Base-by-base conservation (phyloP, 177 flowering plant genomes). In the Vitis hybrid region DNA sequence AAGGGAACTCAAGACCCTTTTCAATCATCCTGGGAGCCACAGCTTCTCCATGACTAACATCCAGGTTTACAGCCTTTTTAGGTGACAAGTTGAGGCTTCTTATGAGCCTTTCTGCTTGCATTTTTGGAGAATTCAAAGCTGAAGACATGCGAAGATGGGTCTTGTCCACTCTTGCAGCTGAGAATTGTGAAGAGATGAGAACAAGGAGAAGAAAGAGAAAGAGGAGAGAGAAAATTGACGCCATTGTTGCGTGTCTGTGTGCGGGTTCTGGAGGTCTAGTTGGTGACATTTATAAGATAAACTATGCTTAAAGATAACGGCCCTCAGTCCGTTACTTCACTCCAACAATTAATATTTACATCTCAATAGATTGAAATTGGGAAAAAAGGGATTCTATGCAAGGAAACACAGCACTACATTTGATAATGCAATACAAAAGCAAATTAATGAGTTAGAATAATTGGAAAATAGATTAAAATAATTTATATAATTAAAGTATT, bases 21-120 rank as follows among this genome's bases (percentile, higher is more conserved):
- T 82, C 85, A 7, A 81, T 80, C 61, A 80, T 21, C 40, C 15
- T 65, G 2, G 63, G 40, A 8, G 49, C 30, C 1, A 21, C 21
- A 21, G 73, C 32, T 32, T 15, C 65, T 32, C 19, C 13, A 24
- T 60, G 66, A 19, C 16, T 58, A 21, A 40, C 40, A 27, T 27
- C 55, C 7, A 24, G 18, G 75, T 79, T 82, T 2, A 78, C 51
- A 3, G 69, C 16, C 14, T 72, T 72, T 58, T 79, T 71, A 2
- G 88, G 86, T 65, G 67, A 81, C 65, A 85, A 65, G 65, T 85
- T 85, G 62, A 82, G 71, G 10, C 50, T 56, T 64, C 79, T 67
- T 12, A 84, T 81, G 35, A 80, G 69, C 68, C 56, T 77, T 13
- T 80, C 80, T 1, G 85, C 87, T 19, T 72, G 72, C 13, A 21